Evolutionary conservation across 1,139 yeast genomes (phyloP).

Genomic region (Blastobotrys raffinosifermentans): DNA sequence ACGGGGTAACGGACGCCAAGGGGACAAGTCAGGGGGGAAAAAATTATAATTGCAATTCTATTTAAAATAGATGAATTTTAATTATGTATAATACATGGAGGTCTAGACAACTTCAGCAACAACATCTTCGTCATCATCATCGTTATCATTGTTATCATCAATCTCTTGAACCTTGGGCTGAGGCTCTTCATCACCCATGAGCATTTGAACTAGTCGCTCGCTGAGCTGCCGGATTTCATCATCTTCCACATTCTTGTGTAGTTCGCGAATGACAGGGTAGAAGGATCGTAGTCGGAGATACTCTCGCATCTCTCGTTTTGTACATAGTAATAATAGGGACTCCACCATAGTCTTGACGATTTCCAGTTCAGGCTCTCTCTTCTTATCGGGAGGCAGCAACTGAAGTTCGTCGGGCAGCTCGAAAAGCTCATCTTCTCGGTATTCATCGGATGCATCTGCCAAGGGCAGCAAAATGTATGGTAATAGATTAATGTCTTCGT

Average conservation of each 20-base stretch:
- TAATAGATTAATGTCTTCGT: constrained; percentile 63
- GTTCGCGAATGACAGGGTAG: constrained; percentile 76
- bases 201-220: constrained; percentile 60
- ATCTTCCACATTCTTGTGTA: constrained; percentile 63
- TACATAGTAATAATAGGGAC: constrained; percentile 67
- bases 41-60: too few relatives aligned
- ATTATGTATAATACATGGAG: too few relatives aligned
- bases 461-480: constrained; percentile 81
- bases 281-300: constrained; percentile 70
- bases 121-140: constrained; percentile 34
- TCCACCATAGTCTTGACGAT: constrained; percentile 67
- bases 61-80: too few relatives aligned
- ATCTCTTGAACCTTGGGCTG: constrained; percentile 49
- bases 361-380: constrained; percentile 64
- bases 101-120: constrained; percentile 15
- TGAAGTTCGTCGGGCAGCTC: constrained; percentile 87
- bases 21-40: too few relatives aligned
- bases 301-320: constrained; percentile 68
- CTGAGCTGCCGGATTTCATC: constrained; percentile 56
- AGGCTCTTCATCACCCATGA: constrained; percentile 86
- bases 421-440: constrained; percentile 80
- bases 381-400: constrained; percentile 67
- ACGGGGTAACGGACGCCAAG: too few relatives aligned
- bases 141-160: constrained; percentile 37
- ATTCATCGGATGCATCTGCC: constrained; percentile 64